Base-by-base conservation (phyloP, 1,284 basidiomycete genomes). In the Bondarzewia mesenterica region DNA sequence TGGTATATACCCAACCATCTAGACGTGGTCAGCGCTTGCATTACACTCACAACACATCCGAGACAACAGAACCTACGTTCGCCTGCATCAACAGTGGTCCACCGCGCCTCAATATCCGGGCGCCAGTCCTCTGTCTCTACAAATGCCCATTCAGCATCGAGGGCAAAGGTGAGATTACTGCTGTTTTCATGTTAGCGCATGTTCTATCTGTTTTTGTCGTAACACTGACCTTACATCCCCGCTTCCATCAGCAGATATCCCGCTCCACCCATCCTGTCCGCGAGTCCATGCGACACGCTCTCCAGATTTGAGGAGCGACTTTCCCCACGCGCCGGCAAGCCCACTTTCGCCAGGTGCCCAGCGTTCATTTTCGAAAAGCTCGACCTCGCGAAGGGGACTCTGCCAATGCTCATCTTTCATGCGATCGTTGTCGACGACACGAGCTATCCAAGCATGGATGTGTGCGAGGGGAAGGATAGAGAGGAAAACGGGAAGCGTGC, bases 1-100 rank as follows among this genome's bases (percentile, higher is more conserved):
- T 84, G 4, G 82, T 83, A 57, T 89, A 88, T 14, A 85, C 76
- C 85, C 86, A 89, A 5, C 85, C 86, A 57, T 76, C 85, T 82
- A 50, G 2, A 52, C 39, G 36, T 48, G 26, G 32, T 25, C 35
- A 23, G 49, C 20, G 39, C 48, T 16, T 26, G 27, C 49, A 16
- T 36, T 21, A 4, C 38, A 21, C 10, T 7, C 4, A 16, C 4
- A 16, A 8, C 5, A 18, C 3, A 22, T 40, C 4, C 32, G 10
- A 35, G 6, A 5, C 38, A 21, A 18, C 3, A 40, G 22, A 4
- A 44, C 69, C 47, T 42, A 78, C 74, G 63, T 40, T 70, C 64
- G 63, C 81, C 78, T 6, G 70, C 68, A 10, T 71, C 69, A 44
- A 63, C 67, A 8, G 60, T 63, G 2, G 70, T 68, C 85, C 85